Evolutionary conservation across 1,284 basidiomycete genomes (phyloP), one percentile per base, ranked within the genome.

Genomic region (Ceratorhiza oryzae-sativae): DNA sequence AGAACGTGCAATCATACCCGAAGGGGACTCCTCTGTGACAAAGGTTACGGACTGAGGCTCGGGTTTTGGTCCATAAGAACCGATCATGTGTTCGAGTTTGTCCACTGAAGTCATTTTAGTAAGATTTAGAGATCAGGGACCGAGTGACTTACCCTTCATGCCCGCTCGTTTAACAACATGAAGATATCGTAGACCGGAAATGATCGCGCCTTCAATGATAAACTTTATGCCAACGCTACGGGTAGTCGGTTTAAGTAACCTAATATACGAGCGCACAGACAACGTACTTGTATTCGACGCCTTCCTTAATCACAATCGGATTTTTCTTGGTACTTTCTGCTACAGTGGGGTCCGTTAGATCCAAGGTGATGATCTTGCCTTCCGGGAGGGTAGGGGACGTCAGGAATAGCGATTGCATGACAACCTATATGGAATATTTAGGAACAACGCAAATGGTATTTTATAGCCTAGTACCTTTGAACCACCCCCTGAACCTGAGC

Each of bases 61-160:
- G 15, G 89, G 84, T 72, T 84, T 80, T 30, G 90, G 89, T 5
- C 91, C 90, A 79, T 93, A 96, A 1, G 92, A 94, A 32, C 94
- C 94, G 41, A 95, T 86, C 94, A 96, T 96, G 78, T 92, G 87
- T 77, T 95, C 93, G 78, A 94, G 80, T 80, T 91, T 94, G 80
- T 94, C 94, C 76, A 95, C 93, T 93, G 77, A 9, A 56, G 45
- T 13, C 68, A 53, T 60, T 30, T 41, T 56, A 60, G 39, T 30
- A 27, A 65, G 73, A 76, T 74, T 48, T 36, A 45, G 25, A 34
- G 51, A 2, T 3, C 8, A 27, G 10, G 13, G 45, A 23, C 23
- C 8, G 0, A 2, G 9, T 27, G 27, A 53, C 77, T 73, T 73
- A 91, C 92, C 90, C 81, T 81, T 87, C 36, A 94, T 67, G 34